Evolutionary conservation across 73 alveolate genomes (phyloP).

Genomic region (Tetrahymena elliotti): DNA sequence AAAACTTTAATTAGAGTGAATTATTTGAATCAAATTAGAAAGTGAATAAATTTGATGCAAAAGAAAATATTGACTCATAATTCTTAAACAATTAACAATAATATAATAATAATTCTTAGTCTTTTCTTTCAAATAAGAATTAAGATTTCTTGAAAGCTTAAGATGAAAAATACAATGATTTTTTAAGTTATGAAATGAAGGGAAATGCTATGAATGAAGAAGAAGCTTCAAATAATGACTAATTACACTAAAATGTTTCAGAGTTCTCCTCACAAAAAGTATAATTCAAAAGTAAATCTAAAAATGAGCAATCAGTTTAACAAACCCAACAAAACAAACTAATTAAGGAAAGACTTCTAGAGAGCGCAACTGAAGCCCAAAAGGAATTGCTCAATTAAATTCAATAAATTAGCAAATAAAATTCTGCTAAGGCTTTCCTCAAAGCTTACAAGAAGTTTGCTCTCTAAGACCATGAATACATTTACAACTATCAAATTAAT

Average conservation of each 20-base stretch:
- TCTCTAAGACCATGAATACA: not conserved
- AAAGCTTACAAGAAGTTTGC: not conserved
- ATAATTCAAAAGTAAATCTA: not conserved
- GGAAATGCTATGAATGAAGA: not conserved
- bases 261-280: not conserved
- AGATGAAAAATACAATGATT: not conserved
- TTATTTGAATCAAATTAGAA: not conserved
- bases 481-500: not conserved
- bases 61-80: not conserved
- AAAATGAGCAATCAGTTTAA: not conserved
- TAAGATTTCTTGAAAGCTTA: not conserved
- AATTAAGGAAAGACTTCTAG: not conserved
- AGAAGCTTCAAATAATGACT: not conserved
- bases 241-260: not conserved
- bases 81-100: too few relatives aligned
- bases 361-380: not conserved
- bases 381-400: not conserved
- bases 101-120: not conserved
- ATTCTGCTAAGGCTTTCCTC: not conserved
- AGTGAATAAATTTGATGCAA: not conserved
- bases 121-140: not conserved
- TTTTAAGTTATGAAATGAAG: not conserved
- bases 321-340: not conserved
- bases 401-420: not conserved
- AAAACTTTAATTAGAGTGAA: not conserved